phyloP scores from a whole-genome alignment of 345 rosid genomes.

The Lepidium sativum region DNA sequence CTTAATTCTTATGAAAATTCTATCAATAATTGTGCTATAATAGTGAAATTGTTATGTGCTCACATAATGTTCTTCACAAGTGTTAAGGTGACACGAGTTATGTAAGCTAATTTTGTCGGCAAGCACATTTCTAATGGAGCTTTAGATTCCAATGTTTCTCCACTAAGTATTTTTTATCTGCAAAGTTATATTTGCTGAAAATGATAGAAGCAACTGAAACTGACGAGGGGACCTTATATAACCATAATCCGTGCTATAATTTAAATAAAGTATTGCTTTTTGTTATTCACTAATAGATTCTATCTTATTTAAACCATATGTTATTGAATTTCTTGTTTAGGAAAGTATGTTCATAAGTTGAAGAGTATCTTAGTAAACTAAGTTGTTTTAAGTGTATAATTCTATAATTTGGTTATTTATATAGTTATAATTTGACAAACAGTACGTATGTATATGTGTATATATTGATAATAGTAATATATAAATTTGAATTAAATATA shows the following conservation, averaged over 20 bases:
- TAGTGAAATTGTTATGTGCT: neutral
- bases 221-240: neutral
- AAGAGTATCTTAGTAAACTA: too few species aligned
- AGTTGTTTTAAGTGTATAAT: too few species aligned
- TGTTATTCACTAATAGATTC: neutral
- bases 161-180: neutral
- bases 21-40: neutral
- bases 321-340: neutral
- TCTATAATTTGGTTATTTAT: too few species aligned
- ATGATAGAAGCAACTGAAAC: neutral
- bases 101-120: slow-evolving; percentile 8
- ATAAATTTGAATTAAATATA: too few species aligned
- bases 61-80: slow-evolving; percentile 6
- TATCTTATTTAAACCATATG: neutral
- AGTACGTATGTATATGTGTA: too few species aligned
- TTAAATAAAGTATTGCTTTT: neutral
- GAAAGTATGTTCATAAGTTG: too few species aligned
- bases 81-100: neutral
- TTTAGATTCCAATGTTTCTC: neutral
- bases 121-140: neutral
- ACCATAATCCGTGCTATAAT: neutral
- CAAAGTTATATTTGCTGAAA: neutral
- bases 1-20: neutral
- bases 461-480: too few species aligned
- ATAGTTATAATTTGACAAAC: too few species aligned